Base-by-base conservation (phyloP, 306 rosid species). In the Cucumis melo region DNA sequence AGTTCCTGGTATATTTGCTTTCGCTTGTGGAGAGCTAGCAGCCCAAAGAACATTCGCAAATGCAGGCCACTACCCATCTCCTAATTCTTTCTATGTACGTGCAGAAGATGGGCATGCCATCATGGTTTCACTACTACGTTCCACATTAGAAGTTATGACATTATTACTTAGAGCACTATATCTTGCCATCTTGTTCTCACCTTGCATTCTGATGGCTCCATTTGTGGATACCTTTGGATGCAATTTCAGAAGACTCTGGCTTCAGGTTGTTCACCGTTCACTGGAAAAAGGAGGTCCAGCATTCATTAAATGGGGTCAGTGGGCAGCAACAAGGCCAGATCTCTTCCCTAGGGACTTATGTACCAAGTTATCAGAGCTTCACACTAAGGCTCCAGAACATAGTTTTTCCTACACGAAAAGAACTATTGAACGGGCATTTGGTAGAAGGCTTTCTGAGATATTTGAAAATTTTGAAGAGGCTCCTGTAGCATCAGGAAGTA, bases 271-370 rank as follows among this genome's bases (percentile, higher is more conserved):
- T 82, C 99, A 78, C 63, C 93, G 92, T 57, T 85, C 99, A 11
- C 80, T 94, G 65, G 99, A 94, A 79, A 86, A 77, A 68, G 95
- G 97, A 58, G 99, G 99, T 59, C 99, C 97, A 8, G 97, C 99
- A 29, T 94, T 94, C 82, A 94, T 94, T 76, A 94, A 94, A 85
- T 94, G 99, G 99, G 99, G 99, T 79, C 99, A 94, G 77, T 94
- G 99, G 99, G 99, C 99, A 73, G 99, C 99, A 75, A 92, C 99
- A 41, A 81, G 99, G 41, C 99, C 99, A 76, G 99, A 94, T 89
- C 97, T 94, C 78, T 94, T 94, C 80, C 97, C 99, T 16, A 86
- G 94, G 78, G 99, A 94, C 84, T 86, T 94, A 62, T 94, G 99
- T 80, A 79, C 68, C 63, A 77, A 92, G 82, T 96, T 94, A 81